Evolutionary conservation across 257 asterid species (phyloP).

Genomic region (Nicotiana paniculata): DNA sequence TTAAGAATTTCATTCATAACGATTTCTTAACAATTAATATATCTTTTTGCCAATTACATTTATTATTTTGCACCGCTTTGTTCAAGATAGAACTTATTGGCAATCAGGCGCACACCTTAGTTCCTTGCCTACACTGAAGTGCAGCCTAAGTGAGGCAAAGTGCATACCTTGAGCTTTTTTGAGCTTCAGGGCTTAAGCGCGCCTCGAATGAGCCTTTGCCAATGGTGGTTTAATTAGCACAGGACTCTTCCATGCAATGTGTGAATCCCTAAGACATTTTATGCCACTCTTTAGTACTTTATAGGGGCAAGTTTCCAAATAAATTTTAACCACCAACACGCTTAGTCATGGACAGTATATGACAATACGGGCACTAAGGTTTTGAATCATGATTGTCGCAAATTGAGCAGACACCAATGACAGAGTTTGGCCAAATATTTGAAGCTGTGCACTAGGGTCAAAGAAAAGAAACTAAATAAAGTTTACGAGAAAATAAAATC

Average conservation of each 20-base stretch:
- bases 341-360: neutral
- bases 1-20: no score
- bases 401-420: neutral
- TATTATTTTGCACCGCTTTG: no score
- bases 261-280: neutral
- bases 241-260: neutral
- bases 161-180: no score
- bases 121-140: no score
- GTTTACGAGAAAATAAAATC: neutral
- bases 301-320: neutral
- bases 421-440: neutral
- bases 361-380: neutral
- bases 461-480: neutral
- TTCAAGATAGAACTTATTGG: no score
- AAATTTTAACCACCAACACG: neutral
- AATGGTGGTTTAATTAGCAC: neutral
- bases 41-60: no score
- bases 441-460: neutral
- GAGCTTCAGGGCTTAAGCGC: no score
- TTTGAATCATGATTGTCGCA: neutral
- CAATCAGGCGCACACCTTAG: no score
- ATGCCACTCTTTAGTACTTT: neutral
- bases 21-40: no score
- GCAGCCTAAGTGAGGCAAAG: no score
- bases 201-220: no score